Conservation (phyloP, 129 eudicot genomes). For the Pseudognaphalium luteoalbum region DNA sequence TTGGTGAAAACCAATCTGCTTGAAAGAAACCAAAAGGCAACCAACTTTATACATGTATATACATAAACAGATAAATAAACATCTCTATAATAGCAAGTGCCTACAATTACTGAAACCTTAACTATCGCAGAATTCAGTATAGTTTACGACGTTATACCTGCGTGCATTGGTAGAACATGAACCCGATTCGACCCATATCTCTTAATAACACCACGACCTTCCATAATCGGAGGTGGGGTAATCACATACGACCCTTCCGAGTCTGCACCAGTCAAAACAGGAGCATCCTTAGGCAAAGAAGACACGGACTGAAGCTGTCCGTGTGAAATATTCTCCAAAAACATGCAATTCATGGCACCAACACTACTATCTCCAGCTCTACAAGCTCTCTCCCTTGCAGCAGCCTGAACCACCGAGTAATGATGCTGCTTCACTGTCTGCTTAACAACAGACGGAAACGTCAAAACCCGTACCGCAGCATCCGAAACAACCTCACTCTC, state of each 20-base stretch:
- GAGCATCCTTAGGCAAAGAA: conserved; percentile 63
- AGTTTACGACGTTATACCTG: conserved; percentile 49
- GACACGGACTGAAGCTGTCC: conserved; percentile 95
- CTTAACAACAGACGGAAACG: conserved; percentile 64
- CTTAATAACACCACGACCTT: conserved; percentile 69
- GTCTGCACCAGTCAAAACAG: conserved; percentile 45
- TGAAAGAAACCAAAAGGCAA: conserved; percentile 19
- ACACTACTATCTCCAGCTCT: conserved; percentile 45
- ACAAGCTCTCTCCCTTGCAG: conserved; percentile 62
- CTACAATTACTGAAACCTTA: conserved; percentile 2
- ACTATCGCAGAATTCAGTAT: conserved; percentile 1
- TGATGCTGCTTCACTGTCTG: conserved; percentile 65
- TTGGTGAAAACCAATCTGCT: conserved; percentile 95
- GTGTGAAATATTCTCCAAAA: conserved; percentile 79
- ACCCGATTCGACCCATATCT: conserved; percentile 49
- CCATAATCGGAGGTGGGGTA: conserved; percentile 66
- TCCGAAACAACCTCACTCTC: conserved; percentile 54
- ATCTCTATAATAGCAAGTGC: neutral
- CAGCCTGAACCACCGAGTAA: conserved; percentile 55
- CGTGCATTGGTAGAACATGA: conserved; percentile 84
- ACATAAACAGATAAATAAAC: neutral
- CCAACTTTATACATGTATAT: neutral
- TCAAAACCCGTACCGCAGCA: conserved; percentile 52
- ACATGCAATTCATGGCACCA: conserved; percentile 25
- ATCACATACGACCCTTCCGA: conserved; percentile 60